Conservation (phyloP, 257 asterid species). For the Penstemon eatonii region DNA sequence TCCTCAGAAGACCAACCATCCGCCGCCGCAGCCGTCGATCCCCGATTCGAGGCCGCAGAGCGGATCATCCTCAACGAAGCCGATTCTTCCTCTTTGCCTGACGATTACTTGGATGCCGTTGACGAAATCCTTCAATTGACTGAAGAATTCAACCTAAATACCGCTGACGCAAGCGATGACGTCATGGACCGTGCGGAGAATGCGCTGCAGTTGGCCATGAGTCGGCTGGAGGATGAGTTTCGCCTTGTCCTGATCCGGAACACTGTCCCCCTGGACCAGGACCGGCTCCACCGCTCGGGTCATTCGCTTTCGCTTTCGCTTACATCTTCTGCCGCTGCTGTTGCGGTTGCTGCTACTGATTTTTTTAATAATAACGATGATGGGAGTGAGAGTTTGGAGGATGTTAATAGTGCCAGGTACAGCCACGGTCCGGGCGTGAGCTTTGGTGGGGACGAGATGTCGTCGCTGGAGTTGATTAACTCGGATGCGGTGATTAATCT, state of each 20-base stretch:
- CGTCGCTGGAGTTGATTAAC: conserved; percentile 57
- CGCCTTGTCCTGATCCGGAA: conserved; percentile 59
- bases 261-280: conserved; percentile 63
- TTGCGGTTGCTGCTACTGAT: conserved; percentile 66
- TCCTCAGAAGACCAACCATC: conserved; percentile 1
- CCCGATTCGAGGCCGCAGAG: conserved; percentile 61
- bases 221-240: conserved; percentile 85
- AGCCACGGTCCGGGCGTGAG: conserved; percentile 57
- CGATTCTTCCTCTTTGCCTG: conserved; percentile 43
- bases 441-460: conserved; percentile 68
- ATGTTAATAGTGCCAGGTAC: conserved; percentile 64
- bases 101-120: conserved; percentile 62
- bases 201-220: conserved; percentile 80
- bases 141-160: conserved; percentile 55
- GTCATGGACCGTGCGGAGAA: conserved; percentile 71
- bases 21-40: conserved; percentile 27
- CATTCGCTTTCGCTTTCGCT: conserved; percentile 35
- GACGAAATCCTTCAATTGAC: conserved; percentile 73
- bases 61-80: conserved; percentile 43
- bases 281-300: conserved; percentile 69
- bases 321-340: conserved; percentile 39
- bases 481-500: conserved; percentile 69
- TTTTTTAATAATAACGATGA: conserved; percentile 39
- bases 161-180: conserved; percentile 32
- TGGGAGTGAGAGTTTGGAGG: conserved; percentile 35